phyloP scores from a whole-genome alignment of 2,329 filamentous ascomycete genomes.

The Aspergillus alliaceus region DNA sequence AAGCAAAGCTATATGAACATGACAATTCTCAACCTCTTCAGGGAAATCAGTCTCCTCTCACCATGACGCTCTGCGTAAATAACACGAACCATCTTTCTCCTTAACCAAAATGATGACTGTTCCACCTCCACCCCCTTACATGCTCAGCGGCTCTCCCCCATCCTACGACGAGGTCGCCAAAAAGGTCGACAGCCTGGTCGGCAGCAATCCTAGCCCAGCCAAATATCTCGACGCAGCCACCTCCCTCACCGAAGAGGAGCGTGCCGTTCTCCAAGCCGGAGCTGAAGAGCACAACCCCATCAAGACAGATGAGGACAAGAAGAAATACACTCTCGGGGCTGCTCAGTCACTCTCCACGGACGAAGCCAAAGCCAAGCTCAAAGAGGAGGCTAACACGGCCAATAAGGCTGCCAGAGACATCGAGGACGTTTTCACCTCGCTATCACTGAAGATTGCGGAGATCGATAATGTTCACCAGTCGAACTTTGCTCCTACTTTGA shows the following conservation, averaged over 20 bases:
- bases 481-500: neutral
- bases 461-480: conserved; percentile 2
- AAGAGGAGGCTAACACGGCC: neutral
- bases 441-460: neutral
- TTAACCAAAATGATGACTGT: too few relatives aligned
- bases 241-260: neutral
- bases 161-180: conserved; percentile 1
- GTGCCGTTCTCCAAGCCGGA: neutral
- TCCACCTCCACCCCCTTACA: neutral
- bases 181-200: conserved; percentile 1
- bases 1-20: too few relatives aligned
- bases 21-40: too few relatives aligned
- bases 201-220: neutral
- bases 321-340: neutral
- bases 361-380: neutral
- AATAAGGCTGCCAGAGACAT: neutral
- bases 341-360: neutral
- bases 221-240: neutral
- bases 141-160: neutral
- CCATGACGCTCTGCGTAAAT: too few relatives aligned
- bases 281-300: neutral
- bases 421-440: neutral
- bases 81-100: too few relatives aligned
- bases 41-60: too few relatives aligned
- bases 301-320: neutral